phyloP scores from a whole-genome alignment of 306 rosid species.

The Senna tora region DNA sequence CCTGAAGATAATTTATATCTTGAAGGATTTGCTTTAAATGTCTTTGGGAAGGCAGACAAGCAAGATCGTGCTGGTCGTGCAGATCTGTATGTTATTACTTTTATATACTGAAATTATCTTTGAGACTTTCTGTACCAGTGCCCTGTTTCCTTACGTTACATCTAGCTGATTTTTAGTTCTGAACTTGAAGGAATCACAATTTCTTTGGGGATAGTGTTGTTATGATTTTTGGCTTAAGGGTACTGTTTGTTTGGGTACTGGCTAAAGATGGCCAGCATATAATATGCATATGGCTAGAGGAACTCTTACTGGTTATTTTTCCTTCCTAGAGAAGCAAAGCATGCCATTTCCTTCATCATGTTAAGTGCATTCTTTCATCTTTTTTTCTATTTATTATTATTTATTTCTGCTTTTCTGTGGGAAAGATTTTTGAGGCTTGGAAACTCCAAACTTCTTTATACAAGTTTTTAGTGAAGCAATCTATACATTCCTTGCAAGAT shows the following conservation, averaged over 20 bases:
- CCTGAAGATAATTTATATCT: constrained; percentile 87
- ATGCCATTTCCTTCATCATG: neutral
- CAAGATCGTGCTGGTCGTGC: constrained; percentile 96
- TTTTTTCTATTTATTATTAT: neutral
- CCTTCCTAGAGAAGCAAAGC: neutral
- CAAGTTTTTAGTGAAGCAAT: neutral
- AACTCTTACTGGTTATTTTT: neutral
- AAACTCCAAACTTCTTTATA: neutral
- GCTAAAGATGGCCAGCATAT: neutral
- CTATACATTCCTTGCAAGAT: neutral
- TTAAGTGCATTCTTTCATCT: neutral
- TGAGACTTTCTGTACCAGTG: constrained; percentile 23
- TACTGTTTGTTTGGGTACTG: neutral
- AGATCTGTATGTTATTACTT: constrained; percentile 63
- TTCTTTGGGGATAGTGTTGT: constrained; percentile 7
- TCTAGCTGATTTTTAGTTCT: constrained; percentile 2
- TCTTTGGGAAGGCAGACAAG: constrained; percentile 94
- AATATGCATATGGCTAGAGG: neutral
- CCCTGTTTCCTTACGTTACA: neutral
- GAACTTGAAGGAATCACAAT: neutral
- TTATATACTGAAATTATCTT: neutral
- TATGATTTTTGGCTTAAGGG: neutral
- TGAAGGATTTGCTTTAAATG: constrained; percentile 95
- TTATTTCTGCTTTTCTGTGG: neutral
- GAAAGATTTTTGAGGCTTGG: neutral